phyloP scores from a whole-genome alignment of 148 eudicot species.

The Nepenthes gracilis region DNA sequence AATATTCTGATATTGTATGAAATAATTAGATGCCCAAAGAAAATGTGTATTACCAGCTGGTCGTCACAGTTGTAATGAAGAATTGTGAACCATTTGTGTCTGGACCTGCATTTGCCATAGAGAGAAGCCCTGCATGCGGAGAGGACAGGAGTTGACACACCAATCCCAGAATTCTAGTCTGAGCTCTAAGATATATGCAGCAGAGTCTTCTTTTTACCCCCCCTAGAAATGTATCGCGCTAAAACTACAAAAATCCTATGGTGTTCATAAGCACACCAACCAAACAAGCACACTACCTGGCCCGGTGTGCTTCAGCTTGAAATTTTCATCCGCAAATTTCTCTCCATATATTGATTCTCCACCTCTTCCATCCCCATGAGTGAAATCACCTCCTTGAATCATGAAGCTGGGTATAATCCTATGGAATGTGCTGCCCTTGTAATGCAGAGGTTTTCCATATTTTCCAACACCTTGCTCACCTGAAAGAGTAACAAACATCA shows the following conservation, averaged over 20 bases:
- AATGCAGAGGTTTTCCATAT: constrained; percentile 86
- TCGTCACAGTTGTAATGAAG: constrained; percentile 92
- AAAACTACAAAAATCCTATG: not conserved
- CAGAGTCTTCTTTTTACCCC: not conserved
- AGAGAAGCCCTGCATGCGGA: constrained; percentile 51
- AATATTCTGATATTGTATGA: too few species aligned
- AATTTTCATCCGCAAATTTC: constrained; percentile 92
- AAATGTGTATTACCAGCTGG: constrained; percentile 56
- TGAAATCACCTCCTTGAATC: constrained; percentile 98
- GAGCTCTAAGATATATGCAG: not conserved
- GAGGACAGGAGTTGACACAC: not conserved
- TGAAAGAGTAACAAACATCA: constrained; percentile 13
- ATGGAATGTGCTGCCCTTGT: constrained; percentile 88
- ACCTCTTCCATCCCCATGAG: constrained; percentile 87
- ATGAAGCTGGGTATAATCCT: constrained; percentile 95
- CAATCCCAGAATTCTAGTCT: not conserved
- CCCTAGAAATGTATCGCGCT: not conserved
- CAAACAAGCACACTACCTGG: constrained; percentile 46
- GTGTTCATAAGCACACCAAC: not conserved
- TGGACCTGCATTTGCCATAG: constrained; percentile 93
- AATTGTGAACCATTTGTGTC: constrained; percentile 97
- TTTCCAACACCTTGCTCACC: constrained; percentile 94
- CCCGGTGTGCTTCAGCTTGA: constrained; percentile 93
- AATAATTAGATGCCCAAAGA: not conserved
- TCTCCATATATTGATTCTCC: constrained; percentile 99